These are phyloP conservation scores for Penicillium manginii DNA, from an alignment of 495 filamentous ascomycete genomes.

Conservation along the genomic window DNA sequence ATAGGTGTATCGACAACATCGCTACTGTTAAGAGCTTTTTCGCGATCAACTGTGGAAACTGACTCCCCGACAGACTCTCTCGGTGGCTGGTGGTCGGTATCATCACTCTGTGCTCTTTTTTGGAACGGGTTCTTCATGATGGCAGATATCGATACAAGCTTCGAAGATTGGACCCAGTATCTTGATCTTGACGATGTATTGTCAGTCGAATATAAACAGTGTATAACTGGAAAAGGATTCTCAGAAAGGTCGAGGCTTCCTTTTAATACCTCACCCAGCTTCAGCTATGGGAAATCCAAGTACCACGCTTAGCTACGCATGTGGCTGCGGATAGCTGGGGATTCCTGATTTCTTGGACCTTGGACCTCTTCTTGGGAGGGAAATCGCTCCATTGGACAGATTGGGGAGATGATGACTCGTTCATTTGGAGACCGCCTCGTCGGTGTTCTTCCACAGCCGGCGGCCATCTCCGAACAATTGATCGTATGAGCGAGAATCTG, in stretches of 20 bases:
- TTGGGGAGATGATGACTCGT: constrained; percentile 30
- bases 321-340: constrained; percentile 5
- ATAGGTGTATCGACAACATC: constrained; percentile 38
- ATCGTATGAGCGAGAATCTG: constrained; percentile 16
- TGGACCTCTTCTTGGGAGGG: constrained; percentile 1
- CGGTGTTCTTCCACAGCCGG: not conserved
- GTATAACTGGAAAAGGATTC: not conserved
- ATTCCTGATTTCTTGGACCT: constrained; percentile 1
- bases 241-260: not conserved
- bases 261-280: constrained; percentile 4
- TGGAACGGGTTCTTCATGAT: constrained; percentile 25
- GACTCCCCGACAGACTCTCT: constrained; percentile 21
- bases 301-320: constrained; percentile 4
- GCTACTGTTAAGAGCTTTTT: constrained; percentile 19
- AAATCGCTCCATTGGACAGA: constrained; percentile 5
- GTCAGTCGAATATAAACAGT: not conserved
- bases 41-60: constrained; percentile 23
- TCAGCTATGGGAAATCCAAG: not conserved
- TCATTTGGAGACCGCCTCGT: constrained; percentile 11
- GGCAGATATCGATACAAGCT: constrained; percentile 3
- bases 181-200: not conserved
- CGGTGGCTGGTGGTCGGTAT: constrained; percentile 8
- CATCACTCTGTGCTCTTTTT: constrained; percentile 21
- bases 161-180: not conserved
- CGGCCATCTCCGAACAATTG: constrained; percentile 9